Percentiles rank a stretch among this genome's conserved stretches.
Evolutionary conservation across 805 yeast species (phyloP).

Genomic region (Torulaspora quercuum): DNA sequence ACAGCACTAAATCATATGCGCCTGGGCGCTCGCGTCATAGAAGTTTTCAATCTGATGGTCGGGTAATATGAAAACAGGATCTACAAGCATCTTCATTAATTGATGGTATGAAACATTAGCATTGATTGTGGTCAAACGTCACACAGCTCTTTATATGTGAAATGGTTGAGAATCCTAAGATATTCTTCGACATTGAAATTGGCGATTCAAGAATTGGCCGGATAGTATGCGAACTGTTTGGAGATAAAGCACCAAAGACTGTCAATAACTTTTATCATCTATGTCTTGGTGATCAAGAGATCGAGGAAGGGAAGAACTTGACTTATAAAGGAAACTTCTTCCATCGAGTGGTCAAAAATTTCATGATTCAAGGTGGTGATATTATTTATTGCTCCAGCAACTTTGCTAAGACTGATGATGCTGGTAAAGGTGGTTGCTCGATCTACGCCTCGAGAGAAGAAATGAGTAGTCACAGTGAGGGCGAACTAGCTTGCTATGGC

Average conservation of each 20-base stretch:
- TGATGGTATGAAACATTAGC: too few species aligned
- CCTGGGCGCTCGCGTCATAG: too few species aligned
- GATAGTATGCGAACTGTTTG: conserved; percentile 53
- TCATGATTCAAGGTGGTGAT: conserved; percentile 71
- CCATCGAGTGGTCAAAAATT: conserved; percentile 63
- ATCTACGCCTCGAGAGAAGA: conserved; percentile 36
- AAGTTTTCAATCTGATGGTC: too few species aligned
- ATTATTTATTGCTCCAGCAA: conserved; percentile 40
- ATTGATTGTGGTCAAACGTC: too few species aligned
- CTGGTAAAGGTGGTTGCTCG: conserved; percentile 48
- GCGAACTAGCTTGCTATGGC: conserved; percentile 34
- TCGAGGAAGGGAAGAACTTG: conserved; percentile 26
- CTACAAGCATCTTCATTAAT: too few species aligned
- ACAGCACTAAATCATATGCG: too few species aligned
- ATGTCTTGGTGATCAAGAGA: conserved; percentile 39
- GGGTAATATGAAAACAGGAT: too few species aligned
- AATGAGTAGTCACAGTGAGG: conserved; percentile 12
- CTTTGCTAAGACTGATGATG: conserved; percentile 24
- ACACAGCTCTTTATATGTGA: too few species aligned
- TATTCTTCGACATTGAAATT: conserved; percentile 52
- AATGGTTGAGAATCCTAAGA: conserved; percentile 6
- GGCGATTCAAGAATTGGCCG: conserved; percentile 48
- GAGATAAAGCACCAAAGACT: conserved; percentile 54
- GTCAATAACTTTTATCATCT: conserved; percentile 48
- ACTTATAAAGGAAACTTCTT: conserved; percentile 47